Percentiles rank a stretch among this genome's conserved stretches.
Conservation (phyloP, 805 yeast species). For the Pichia heedii region DNA sequence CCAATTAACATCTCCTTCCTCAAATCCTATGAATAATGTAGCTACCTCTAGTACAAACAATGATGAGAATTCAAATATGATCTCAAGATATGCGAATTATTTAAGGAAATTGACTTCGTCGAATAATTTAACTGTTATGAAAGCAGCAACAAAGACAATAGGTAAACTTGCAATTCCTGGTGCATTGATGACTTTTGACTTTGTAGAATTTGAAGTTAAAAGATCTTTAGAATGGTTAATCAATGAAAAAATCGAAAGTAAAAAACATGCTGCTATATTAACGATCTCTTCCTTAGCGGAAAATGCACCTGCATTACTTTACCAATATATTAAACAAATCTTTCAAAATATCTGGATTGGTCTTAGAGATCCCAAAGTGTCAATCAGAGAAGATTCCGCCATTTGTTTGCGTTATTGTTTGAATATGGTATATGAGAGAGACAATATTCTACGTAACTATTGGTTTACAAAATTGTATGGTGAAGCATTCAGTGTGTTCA, state of each 20-base stretch:
- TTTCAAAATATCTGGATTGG: slow-evolving; percentile 84
- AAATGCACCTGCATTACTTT: slow-evolving; percentile 77
- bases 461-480: slow-evolving; percentile 60
- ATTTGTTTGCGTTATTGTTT: slow-evolving; percentile 69
- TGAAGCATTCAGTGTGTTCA: slow-evolving; percentile 26
- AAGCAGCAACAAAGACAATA: slow-evolving; percentile 74
- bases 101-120: slow-evolving; percentile 72
- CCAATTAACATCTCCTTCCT: slow-evolving; percentile 27
- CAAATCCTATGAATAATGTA: background rate
- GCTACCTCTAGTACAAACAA: slow-evolving; percentile 9
- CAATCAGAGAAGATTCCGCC: slow-evolving; percentile 79
- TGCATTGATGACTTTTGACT: slow-evolving; percentile 80
- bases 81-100: slow-evolving; percentile 87
- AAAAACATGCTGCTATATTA: slow-evolving; percentile 86
- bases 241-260: slow-evolving; percentile 73
- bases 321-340: slow-evolving; percentile 68
- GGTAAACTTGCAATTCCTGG: slow-evolving; percentile 89
- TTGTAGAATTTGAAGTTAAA: slow-evolving; percentile 87
- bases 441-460: slow-evolving; percentile 53
- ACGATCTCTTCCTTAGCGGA: slow-evolving; percentile 76
- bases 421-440: slow-evolving; percentile 71
- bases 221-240: slow-evolving; percentile 87
- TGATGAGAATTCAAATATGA: slow-evolving; percentile 79
- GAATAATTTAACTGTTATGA: slow-evolving; percentile 77
- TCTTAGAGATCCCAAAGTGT: slow-evolving; percentile 65